Base-by-base conservation (phyloP, 1,284 basidiomycete genomes). In the Porogramme epimiltina region DNA sequence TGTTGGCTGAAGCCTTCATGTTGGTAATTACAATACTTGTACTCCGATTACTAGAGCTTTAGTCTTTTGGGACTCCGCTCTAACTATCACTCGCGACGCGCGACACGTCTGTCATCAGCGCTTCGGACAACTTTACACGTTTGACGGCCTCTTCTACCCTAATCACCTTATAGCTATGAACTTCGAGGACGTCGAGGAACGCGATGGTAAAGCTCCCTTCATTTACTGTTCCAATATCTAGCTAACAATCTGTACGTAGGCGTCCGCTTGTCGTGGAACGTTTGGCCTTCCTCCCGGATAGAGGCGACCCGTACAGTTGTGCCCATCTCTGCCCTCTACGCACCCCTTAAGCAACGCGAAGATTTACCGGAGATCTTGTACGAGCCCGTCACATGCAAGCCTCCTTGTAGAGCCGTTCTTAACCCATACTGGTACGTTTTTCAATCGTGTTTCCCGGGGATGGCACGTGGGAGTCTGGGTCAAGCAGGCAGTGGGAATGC, bases 271-370 rank as follows among this genome's bases (percentile, higher is more conserved):
- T 96, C 94, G 52, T 98, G 96, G 96, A 99, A 99, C 72, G 93
- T 95, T 52, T 99, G 95, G 94, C 95, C 96, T 1, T 95, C 95
- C 37, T 95, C 93, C 58, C 87, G 95, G 63, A 93, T 98, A 74
- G 97, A 99, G 75, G 93, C 95, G 9, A 98, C 95, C 39, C 82
- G 97, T 62, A 99, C 95, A 11, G 97, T 99, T 42, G 96, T 99
- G 6, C 96, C 96, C 61, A 98, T 99, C 67, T 89, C 95, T 25
- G 94, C 96, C 15, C 81, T 99, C n/a, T 99, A 99, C 77, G 95
- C 93, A 0, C 96, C 97, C 16, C 78, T 99, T 63, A 99, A 98
- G 76, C 83, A 92, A 62, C 82, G 96, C 51, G 94, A 95, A 61
- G 96, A 98, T 69, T 81, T 99, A 0, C 95, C 96, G 2, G 95